Evolutionary conservation across 148 eudicot genomes (phyloP).

Genomic region (Chenopodium suecicum): DNA sequence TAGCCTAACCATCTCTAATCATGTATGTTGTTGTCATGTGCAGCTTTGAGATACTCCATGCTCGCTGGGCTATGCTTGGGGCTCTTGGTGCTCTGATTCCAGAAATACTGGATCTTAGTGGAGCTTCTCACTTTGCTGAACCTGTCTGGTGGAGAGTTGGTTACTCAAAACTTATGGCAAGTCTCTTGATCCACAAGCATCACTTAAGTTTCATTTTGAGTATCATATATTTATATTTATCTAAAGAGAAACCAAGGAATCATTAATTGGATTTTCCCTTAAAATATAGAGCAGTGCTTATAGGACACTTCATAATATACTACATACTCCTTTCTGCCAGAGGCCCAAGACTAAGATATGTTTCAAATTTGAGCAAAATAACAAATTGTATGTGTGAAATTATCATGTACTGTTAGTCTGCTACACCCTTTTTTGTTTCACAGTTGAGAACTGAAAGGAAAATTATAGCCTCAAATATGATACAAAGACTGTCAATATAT

Average conservation of each 20-base stretch:
- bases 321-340: neutral
- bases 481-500: neutral
- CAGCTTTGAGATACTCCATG: slow-evolving; percentile 96
- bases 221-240: neutral
- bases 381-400: neutral
- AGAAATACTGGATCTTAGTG: slow-evolving; percentile 66
- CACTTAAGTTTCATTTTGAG: neutral
- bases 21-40: slow-evolving; percentile 14
- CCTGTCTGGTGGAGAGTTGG: slow-evolving; percentile 99
- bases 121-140: slow-evolving; percentile 83
- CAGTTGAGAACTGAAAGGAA: neutral
- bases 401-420: too few relatives aligned
- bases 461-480: neutral
- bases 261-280: neutral
- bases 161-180: slow-evolving; percentile 91
- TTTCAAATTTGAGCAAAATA: neutral
- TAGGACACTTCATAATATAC: neutral
- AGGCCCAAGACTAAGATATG: neutral
- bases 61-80: slow-evolving; percentile 99
- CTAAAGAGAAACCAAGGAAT: neutral
- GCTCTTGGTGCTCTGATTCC: slow-evolving; percentile 97
- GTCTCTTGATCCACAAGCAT: neutral
- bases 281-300: neutral
- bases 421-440: neutral
- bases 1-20: neutral